phyloP scores from a whole-genome alignment of 139 green algal genomes.

The Chloropicon primus region DNA sequence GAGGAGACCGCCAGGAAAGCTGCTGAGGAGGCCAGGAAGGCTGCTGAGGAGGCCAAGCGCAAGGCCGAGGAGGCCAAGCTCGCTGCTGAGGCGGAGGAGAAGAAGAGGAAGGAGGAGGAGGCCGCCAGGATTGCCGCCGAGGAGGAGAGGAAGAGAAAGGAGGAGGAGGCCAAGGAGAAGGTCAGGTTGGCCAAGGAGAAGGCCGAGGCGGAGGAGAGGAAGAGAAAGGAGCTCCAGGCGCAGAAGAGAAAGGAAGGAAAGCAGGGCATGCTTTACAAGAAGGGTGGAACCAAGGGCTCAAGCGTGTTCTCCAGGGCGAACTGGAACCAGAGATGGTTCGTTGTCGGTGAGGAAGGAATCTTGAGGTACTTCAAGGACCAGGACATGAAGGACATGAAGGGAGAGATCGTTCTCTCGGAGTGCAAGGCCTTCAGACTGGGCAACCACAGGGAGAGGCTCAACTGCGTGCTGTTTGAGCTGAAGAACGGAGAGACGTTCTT shows the following conservation, averaged over 20 bases:
- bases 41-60: background rate
- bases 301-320: background rate
- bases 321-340: background rate
- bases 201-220: background rate
- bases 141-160: background rate
- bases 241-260: background rate
- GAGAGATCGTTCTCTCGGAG: background rate
- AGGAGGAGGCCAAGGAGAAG: background rate
- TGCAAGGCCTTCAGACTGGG: background rate
- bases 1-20: background rate
- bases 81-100: background rate
- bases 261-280: background rate
- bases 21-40: background rate
- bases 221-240: background rate
- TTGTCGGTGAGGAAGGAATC: background rate
- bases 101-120: background rate
- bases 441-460: background rate
- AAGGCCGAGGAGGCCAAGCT: background rate
- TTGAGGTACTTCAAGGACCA: background rate
- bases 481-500: background rate
- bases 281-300: background rate
- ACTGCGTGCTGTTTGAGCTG: background rate
- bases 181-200: background rate
- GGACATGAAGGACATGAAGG: background rate
- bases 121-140: background rate